Evolutionary conservation across 2,329 filamentous ascomycete genomes (phyloP).

Genomic region (Fusarium metavorans): DNA sequence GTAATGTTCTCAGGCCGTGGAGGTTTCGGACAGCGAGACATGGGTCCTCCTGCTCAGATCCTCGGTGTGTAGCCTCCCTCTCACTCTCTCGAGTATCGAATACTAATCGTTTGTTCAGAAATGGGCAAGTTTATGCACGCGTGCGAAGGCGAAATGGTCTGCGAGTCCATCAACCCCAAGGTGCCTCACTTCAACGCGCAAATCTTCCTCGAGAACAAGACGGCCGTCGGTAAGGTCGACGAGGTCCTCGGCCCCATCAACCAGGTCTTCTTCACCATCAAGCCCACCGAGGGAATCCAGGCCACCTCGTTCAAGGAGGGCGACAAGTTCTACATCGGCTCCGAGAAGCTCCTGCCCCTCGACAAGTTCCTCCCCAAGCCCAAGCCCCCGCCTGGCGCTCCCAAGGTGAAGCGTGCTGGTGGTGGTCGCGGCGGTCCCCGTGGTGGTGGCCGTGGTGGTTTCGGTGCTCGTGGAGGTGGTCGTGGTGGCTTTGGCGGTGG

Average conservation of each 20-base stretch:
- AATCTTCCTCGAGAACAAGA: constrained; percentile 99
- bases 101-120: constrained; percentile 67
- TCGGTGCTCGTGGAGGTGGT: constrained; percentile 51
- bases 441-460: constrained; percentile 52
- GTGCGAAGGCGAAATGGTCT: constrained; percentile 97
- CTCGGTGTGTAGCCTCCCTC: constrained; percentile 47
- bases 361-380: constrained; percentile 98
- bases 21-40: constrained; percentile 55
- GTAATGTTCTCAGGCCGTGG: constrained; percentile 48
- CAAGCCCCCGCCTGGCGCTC: constrained; percentile 77
- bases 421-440: constrained; percentile 58
- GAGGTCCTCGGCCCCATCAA: constrained; percentile 98
- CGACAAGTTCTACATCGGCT: constrained; percentile 96
- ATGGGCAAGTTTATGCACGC: constrained; percentile 96
- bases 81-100: too few species aligned
- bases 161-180: constrained; percentile 94
- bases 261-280: constrained; percentile 98
- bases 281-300: constrained; percentile 96
- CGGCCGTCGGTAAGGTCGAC: constrained; percentile 94
- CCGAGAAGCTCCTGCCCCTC: constrained; percentile 93
- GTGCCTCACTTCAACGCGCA: constrained; percentile 99
- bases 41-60: constrained; percentile 54
- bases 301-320: constrained; percentile 94
- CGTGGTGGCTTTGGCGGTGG: constrained; percentile 57
- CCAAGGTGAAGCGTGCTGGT: constrained; percentile 71